These are phyloP conservation scores for Xylaria sp. DNA, from an alignment of 2,329 filamentous ascomycete species.

Conservation along the genomic window DNA sequence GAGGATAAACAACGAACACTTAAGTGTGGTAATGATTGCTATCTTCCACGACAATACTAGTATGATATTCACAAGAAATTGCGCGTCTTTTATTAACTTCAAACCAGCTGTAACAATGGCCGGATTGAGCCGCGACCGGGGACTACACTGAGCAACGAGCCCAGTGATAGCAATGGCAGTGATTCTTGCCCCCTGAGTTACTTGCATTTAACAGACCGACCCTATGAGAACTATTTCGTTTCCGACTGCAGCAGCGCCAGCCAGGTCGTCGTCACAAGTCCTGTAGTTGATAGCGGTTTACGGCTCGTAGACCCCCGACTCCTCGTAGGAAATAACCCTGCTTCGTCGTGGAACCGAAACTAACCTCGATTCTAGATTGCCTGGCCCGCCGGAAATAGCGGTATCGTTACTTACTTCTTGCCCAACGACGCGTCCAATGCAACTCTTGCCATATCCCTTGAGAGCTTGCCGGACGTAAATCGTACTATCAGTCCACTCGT, in stretches of 20 bases:
- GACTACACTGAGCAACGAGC: slow-evolving; percentile 24
- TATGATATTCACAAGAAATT: slow-evolving; percentile 32
- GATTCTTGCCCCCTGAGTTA: slow-evolving; percentile 38
- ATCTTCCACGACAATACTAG: slow-evolving; percentile 43
- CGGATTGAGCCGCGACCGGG: slow-evolving; percentile 32
- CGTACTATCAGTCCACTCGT: slow-evolving; percentile 57
- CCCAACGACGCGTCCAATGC: slow-evolving; percentile 64
- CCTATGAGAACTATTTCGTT: slow-evolving; percentile 73
- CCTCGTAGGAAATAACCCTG: slow-evolving; percentile 46
- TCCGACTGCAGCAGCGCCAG: slow-evolving; percentile 69
- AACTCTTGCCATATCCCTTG: slow-evolving; percentile 61
- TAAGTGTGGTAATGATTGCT: slow-evolving; percentile 45
- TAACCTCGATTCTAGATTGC: slow-evolving; percentile 51
- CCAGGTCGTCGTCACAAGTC: slow-evolving; percentile 70
- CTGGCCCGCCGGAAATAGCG: slow-evolving; percentile 74
- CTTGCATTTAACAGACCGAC: slow-evolving; percentile 61
- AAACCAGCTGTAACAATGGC: slow-evolving; percentile 15
- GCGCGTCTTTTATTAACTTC: slow-evolving; percentile 11
- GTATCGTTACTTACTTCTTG: slow-evolving; percentile 65
- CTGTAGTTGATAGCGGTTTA: slow-evolving; percentile 62
- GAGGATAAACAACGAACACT: slow-evolving; percentile 44
- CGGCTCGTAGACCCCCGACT: slow-evolving; percentile 67
- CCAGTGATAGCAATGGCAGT: slow-evolving; percentile 3
- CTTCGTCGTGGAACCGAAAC: not conserved
- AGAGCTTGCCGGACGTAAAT: slow-evolving; percentile 59